Conservation (phyloP, 805 yeast species). For the Ogataea pilisensis region DNA sequence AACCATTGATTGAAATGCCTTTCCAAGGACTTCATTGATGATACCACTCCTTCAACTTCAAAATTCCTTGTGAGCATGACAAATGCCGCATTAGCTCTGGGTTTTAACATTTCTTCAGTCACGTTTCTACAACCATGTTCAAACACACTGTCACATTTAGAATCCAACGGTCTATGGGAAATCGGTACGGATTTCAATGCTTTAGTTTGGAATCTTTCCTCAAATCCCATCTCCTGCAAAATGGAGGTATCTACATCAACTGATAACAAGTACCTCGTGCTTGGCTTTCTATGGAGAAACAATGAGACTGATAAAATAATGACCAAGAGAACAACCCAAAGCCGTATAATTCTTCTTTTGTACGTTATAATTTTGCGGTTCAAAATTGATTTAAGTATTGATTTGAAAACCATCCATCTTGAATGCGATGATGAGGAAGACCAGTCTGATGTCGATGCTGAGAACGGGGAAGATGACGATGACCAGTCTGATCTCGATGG, state of each 20-base stretch:
- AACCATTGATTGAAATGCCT: conserved; percentile 92
- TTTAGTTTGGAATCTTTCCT: conserved; percentile 15
- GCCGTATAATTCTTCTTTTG: conserved; percentile 9
- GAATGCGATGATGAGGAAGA: neutral
- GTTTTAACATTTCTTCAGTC: conserved; percentile 15
- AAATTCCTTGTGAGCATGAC: conserved; percentile 79
- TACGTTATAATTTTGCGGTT: conserved; percentile 13
- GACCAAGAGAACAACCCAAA: conserved; percentile 14
- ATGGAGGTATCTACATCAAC: conserved; percentile 5
- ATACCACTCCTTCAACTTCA: conserved; percentile 73
- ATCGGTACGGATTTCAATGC: conserved; percentile 22
- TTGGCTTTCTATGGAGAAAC: neutral
- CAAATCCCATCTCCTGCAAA: conserved; percentile 12
- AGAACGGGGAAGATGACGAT: no score
- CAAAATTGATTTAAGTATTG: conserved; percentile 4
- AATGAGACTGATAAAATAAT: neutral
- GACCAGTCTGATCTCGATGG: no score
- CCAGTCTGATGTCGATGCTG: no score
- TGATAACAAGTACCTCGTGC: neutral
- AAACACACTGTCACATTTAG: conserved; percentile 28
- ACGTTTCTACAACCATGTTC: conserved; percentile 32
- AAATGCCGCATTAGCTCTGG: conserved; percentile 76
- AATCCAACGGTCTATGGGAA: conserved; percentile 22
- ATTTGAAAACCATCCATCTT: neutral
- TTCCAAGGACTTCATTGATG: conserved; percentile 72